Conservation (phyloP, 2,329 filamentous ascomycete genomes). For the Lachnellula hyalina region DNA sequence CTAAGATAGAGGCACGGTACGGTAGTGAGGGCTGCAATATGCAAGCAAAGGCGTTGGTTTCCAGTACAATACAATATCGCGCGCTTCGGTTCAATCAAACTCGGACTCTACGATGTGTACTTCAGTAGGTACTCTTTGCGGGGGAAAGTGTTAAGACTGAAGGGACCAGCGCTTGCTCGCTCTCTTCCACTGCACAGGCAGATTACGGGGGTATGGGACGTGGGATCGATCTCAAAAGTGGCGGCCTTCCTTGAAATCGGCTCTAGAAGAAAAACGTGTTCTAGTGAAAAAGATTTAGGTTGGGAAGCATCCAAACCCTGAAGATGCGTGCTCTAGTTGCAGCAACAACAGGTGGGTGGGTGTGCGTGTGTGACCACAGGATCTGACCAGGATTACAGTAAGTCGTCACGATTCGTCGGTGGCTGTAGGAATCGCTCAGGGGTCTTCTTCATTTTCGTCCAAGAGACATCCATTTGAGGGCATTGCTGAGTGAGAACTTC, state of each 20-base stretch:
- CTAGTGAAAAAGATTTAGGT: slow-evolving; percentile 9
- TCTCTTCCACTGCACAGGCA: not conserved
- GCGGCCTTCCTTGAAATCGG: slow-evolving; percentile 5
- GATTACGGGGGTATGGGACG: slow-evolving; percentile 1
- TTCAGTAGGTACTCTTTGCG: not conserved
- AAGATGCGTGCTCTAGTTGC: slow-evolving; percentile 5
- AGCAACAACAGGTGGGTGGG: slow-evolving; percentile 4
- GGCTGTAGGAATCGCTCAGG: not conserved
- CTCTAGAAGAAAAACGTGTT: slow-evolving; percentile 16
- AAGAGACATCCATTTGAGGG: not conserved
- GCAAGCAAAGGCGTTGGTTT: slow-evolving; percentile 13
- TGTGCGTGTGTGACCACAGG: not conserved
- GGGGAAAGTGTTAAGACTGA: not conserved
- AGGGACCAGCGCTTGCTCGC: not conserved
- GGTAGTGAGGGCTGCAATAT: slow-evolving; percentile 2
- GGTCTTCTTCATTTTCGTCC: not conserved
- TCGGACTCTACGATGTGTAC: not conserved
- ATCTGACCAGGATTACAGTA: too few species aligned
- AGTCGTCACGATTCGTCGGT: not conserved
- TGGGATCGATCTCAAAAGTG: slow-evolving; percentile 2
- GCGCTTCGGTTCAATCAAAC: slow-evolving; percentile 12
- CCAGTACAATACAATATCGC: slow-evolving; percentile 5
- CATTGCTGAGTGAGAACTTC: not conserved
- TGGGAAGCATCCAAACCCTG: slow-evolving; percentile 10
- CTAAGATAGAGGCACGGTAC: slow-evolving; percentile 17